Evolutionary conservation across 176 grass and related monocot genomes (phyloP).

Genomic region (Coix lacrymajobi): DNA sequence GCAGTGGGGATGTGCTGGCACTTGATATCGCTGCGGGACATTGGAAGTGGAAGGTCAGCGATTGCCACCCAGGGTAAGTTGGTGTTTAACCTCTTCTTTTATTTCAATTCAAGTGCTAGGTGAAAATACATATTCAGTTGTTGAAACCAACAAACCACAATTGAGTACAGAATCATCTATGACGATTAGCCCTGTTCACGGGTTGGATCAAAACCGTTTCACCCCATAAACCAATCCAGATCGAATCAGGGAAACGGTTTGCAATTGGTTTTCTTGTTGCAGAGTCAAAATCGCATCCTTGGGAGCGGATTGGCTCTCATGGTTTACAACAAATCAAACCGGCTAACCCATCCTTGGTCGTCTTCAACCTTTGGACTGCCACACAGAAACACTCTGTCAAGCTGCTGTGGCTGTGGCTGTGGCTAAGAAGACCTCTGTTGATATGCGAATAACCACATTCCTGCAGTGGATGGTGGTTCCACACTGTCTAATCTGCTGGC

Average conservation of each 20-base stretch:
- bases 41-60: conserved; percentile 67
- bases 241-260: background rate
- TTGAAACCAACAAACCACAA: background rate
- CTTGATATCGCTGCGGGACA: conserved; percentile 61
- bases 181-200: background rate
- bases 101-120: background rate
- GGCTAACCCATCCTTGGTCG: background rate
- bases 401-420: background rate
- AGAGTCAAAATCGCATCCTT: background rate
- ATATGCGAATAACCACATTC: background rate
- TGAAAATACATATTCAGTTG: background rate
- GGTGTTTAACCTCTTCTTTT: background rate
- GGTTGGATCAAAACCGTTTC: background rate
- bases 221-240: background rate
- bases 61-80: conserved; percentile 68
- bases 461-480: background rate
- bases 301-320: background rate
- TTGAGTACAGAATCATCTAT: background rate
- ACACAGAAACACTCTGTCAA: background rate
- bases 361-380: background rate
- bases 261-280: background rate
- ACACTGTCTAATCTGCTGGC: background rate
- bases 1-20: conserved; percentile 64
- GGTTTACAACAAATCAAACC: background rate
- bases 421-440: background rate